Conservation (phyloP, 441 rosid species). For the Erysimum cheiri region DNA sequence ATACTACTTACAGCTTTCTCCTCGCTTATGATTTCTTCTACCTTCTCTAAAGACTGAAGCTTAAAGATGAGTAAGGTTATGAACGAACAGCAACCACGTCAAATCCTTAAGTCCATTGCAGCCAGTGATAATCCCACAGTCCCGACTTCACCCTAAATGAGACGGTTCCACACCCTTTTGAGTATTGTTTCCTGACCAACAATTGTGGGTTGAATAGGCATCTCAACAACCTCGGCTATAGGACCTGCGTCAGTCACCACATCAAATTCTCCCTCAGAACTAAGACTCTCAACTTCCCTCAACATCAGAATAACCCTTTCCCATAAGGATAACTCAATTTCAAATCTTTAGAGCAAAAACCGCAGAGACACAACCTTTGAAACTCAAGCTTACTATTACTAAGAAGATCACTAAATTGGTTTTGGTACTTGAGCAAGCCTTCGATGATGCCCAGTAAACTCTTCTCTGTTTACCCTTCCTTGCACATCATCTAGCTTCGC, state of each 20-base stretch:
- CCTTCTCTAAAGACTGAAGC: too few relatives aligned
- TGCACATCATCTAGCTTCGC: neutral
- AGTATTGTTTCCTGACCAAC: slow-evolving; percentile 14
- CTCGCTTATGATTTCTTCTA: too few relatives aligned
- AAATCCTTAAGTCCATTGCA: too few relatives aligned
- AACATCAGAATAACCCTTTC: neutral
- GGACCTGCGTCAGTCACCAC: neutral
- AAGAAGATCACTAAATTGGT: neutral
- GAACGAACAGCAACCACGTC: too few relatives aligned
- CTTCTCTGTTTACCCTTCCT: neutral
- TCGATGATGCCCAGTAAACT: neutral
- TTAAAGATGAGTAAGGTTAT: too few relatives aligned
- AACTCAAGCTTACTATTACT: neutral
- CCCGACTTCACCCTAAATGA: neutral
- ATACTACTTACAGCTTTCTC: too few relatives aligned
- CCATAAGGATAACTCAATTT: neutral
- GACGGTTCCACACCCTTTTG: neutral
- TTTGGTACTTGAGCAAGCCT: slow-evolving; percentile 4
- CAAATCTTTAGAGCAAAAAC: neutral
- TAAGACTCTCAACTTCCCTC: neutral
- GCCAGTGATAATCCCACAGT: too few relatives aligned
- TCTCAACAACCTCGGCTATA: neutral
- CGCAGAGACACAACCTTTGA: neutral
- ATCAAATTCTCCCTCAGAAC: neutral
- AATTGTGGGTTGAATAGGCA: neutral